Percentiles rank a stretch among this genome's conserved stretches.
Evolutionary conservation across 2,329 filamentous ascomycete genomes (phyloP).

Genomic region (Penicillium sp.): DNA sequence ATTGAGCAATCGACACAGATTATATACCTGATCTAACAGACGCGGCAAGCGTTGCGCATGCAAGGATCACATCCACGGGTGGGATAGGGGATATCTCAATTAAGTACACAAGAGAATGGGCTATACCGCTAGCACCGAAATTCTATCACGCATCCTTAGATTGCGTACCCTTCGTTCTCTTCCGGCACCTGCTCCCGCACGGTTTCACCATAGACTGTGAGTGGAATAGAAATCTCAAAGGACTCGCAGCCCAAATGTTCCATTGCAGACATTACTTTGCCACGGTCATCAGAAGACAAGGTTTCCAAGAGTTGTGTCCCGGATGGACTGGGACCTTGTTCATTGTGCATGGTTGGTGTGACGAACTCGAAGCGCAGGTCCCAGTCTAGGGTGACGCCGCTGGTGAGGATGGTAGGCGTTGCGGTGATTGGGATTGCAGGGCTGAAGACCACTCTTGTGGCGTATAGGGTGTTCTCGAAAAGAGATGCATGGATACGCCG

Average conservation of each 20-base stretch:
- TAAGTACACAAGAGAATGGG: slow-evolving; percentile 8
- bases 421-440: slow-evolving; percentile 79
- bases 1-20: background rate
- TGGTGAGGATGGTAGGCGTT: slow-evolving; percentile 90
- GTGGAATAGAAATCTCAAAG: slow-evolving; percentile 82
- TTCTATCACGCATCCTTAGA: slow-evolving; percentile 24
- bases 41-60: background rate
- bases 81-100: slow-evolving; percentile 16
- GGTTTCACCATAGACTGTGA: slow-evolving; percentile 70
- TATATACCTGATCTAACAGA: background rate
- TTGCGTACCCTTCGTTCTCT: slow-evolving; percentile 41
- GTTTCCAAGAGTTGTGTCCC: slow-evolving; percentile 67
- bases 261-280: slow-evolving; percentile 71
- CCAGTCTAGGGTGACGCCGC: slow-evolving; percentile 83
- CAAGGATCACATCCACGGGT: slow-evolving; percentile 6
- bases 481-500: slow-evolving; percentile 74
- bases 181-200: slow-evolving; percentile 44
- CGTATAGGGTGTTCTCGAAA: slow-evolving; percentile 80
- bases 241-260: slow-evolving; percentile 81
- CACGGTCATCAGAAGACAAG: slow-evolving; percentile 74
- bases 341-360: slow-evolving; percentile 58
- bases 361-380: slow-evolving; percentile 89
- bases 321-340: slow-evolving; percentile 36
- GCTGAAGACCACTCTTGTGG: slow-evolving; percentile 73
- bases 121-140: slow-evolving; percentile 6